Evolutionary conservation across 1,284 basidiomycete species (phyloP), one percentile per base, ranked within the genome.

Genomic region (Mycosarcoma maydis): DNA sequence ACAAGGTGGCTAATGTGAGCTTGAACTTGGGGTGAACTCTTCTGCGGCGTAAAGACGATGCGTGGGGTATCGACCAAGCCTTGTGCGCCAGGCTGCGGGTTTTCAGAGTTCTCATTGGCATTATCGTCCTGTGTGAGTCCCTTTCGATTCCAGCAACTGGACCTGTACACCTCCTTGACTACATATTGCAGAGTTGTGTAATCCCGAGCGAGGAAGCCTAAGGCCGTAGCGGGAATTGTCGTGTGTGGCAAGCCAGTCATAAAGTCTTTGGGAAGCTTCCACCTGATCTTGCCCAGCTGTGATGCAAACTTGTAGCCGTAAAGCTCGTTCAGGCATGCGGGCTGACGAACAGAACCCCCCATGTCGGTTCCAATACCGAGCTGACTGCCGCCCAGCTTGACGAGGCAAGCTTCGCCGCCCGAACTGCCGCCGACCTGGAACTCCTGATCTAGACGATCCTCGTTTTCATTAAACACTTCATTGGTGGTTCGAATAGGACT

Each of bases 291-390:
- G 3, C 16, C 27, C 0, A 50, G 36, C 10, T 26, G 19, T 5
- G 67, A 57, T 0, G 33, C 13, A 29, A 47, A 57, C 32, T 71
- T 71, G 53, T 41, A 57, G 4, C 67, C 61, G 17, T 24, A 41
- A 8, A 71, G 32, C 42, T 65, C 53, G 45, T 49, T 60, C 19
- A 71, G 47, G 22, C 40, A 54, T 16, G 67, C 68, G 0, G 75
- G 75, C 33, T 76, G 74, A n/a, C 75, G 53, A 13, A 76, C 54
- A 0, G 54, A 64, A 4, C 75, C 75, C n/a, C 75, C 69, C 57
- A 76, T 74, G 26, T 74, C 72, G 8, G 72, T 67, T 11, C 72
- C 75, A 3, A 76, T 20, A 2, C 74, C 72, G 13, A 75, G 38
- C 16, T 58, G 47, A 26, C 55, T 60, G 6, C 72, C 75, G 9